Evolutionary conservation across 108 stramenopile genomes (phyloP).

Genomic region (Stephanodiscus minutulus): DNA sequence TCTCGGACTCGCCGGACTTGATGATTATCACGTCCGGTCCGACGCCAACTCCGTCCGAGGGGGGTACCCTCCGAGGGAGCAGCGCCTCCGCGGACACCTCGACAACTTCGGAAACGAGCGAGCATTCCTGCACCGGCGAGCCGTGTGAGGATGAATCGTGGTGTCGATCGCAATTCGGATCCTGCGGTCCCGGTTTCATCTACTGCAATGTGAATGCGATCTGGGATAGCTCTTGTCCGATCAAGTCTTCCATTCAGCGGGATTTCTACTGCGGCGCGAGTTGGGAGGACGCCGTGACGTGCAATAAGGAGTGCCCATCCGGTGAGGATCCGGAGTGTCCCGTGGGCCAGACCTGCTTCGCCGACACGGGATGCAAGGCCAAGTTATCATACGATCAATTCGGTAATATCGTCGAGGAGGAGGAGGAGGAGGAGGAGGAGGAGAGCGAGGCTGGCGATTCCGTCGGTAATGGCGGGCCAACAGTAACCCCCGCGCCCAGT

Average conservation of each 20-base stretch:
- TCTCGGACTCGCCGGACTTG: background rate
- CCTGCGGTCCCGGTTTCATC: constrained; percentile 5
- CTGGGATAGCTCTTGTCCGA: constrained; percentile 10
- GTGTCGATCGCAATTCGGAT: background rate
- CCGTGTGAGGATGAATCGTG: constrained; percentile 1
- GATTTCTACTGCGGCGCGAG: constrained; percentile 39
- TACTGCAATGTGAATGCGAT: constrained; percentile 5
- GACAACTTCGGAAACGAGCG: background rate
- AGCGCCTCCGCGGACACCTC: background rate
- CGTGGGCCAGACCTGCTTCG: constrained; percentile 29
- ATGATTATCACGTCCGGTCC: background rate
- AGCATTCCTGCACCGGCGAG: constrained; percentile 12
- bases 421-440: background rate
- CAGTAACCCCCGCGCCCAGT: background rate
- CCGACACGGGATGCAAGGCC: constrained; percentile 37
- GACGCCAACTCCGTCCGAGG: background rate
- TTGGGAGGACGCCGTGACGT: constrained; percentile 41
- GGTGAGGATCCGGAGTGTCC: constrained; percentile 37
- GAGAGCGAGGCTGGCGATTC: background rate
- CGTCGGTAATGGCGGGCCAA: background rate
- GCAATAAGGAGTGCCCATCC: constrained; percentile 7
- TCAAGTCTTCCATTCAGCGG: background rate
- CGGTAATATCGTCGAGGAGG: background rate
- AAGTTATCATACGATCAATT: background rate
- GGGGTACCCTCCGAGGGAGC: background rate